Evolutionary conservation across 805 yeast species (phyloP), one percentile per base, ranked within the genome.

Genomic region (Starmerella floricola): DNA sequence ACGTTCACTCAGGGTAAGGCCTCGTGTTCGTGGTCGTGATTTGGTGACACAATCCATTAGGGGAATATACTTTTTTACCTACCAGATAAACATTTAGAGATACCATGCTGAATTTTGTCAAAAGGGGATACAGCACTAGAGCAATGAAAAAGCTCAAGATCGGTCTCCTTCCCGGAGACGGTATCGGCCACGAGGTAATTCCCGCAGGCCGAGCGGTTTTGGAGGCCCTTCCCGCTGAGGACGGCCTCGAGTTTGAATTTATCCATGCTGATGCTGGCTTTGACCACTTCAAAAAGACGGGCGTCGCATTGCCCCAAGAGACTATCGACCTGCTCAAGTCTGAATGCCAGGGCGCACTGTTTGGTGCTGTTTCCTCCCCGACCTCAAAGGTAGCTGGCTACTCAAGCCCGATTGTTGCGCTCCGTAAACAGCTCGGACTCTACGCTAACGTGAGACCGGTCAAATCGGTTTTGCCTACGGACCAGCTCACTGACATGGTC

Each of bases 361-460:
- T 91, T 57, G 98, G 98, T 55, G 95, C 98, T 44, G 98, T 91
- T 42, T 84, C 64, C 36, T 86, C 96, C 16, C 98, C 98, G 52
- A 72, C 94, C 34, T 76, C 79, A 55, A 86, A 86, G 66, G 97
- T 91, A 35, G 91, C 73, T 36, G 98, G 98, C 40, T 91, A 91
- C 69, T 87, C 96, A 16, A 88, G 97, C 24, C 98, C 98, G 54
- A 88, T 91, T 62, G 98, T 91, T 42, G 97, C 97, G n/a, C 72
- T 91, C 59, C 80, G 98, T 69, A 91, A 88, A 74, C 83, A 82
- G 64, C 60, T 91, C 64, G 96, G 95, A 8, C 70, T 91, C 41
- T 91, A 82, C 62, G 98, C 98, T 55, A 91, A 91, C 56, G 95
- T 91, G 39, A 81, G 98, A 63, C 98, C 98, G 3, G 97, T 91